Evolutionary conservation across 228 moss, liverwort and hornwort species (phyloP), one percentile per base, ranked within the genome.

Genomic region (Sphagnum magellanicum): DNA sequence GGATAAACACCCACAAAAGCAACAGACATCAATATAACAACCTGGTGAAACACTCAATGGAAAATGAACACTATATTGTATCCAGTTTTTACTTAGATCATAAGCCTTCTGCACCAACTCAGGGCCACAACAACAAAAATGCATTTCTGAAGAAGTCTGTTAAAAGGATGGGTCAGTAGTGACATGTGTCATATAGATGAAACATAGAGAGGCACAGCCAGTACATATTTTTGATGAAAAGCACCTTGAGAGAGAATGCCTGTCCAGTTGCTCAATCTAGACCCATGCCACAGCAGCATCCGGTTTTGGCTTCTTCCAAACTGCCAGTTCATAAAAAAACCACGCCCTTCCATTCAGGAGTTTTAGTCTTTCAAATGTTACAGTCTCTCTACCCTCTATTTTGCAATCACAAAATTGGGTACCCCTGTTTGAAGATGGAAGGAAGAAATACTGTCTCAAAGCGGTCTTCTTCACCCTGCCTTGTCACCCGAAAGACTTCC

Each of bases 241-340:
- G 60, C 49, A 84, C 81, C 97, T 98, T 90, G 91, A 14, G 97
- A 91, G 51, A 98, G 79, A 63, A 98, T 98, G 71, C 97, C 97
- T 58, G 90, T 90, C 97, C 93, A 98, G 71, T 98, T 98, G 66
- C 87, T 90, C 66, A 98, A 82, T 70, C 93, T 83, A 17, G 97
- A 98, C 8, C 97, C 97, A 74, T 98, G 97, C 97, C 97, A 98
- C 72, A 98, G 82, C 82, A 98, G 71, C 97, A 98, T 93, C 61
- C 97, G 88, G 65, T 98, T 98, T 51, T 81, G 71, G 7, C 59
- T 61, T 66, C 81, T 79, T 73, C 83, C 79, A 70, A 93, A 98
- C 96, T 96, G 77, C 10, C 53, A 63, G 53, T 53, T 69, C 48
- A 9, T 10, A 63, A 32, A 32, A 32, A 17, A 32, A 32, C 2